A percentile compares a stretch with the other conserved stretches of the same genome.
Evolutionary conservation across 495 filamentous ascomycete genomes (phyloP).

Genomic region (Thermochaetoides thermophila): DNA sequence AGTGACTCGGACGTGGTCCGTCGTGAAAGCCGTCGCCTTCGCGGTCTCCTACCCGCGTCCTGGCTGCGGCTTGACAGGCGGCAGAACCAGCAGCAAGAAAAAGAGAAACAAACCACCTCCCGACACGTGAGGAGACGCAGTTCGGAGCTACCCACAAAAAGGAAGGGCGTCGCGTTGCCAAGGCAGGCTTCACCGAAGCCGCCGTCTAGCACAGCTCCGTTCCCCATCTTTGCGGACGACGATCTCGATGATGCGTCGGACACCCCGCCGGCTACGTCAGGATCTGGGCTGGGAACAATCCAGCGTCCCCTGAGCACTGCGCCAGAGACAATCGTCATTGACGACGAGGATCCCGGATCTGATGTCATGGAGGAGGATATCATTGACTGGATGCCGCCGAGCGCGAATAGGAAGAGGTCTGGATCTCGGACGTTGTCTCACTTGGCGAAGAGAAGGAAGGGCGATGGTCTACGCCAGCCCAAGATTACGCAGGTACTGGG

Average conservation of each 20-base stretch:
- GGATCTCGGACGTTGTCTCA: no score
- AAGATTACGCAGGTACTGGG: constrained; percentile 30
- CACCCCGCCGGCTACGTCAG: no score
- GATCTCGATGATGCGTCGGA: no score
- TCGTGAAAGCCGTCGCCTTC: constrained; percentile 39
- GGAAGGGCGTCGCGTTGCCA: constrained; percentile 42
- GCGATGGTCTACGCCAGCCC: constrained; percentile 23
- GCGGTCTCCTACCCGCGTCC: constrained; percentile 81
- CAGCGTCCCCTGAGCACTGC: no score
- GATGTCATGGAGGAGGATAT: constrained; percentile 37
- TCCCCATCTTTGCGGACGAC: background rate
- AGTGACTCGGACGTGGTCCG: constrained; percentile 32
- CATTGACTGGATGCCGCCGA: constrained; percentile 35
- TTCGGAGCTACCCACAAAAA: constrained; percentile 22
- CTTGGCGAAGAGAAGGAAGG: constrained; percentile 14
- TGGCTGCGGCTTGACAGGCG: constrained; percentile 63
- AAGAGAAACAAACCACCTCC: constrained; percentile 12
- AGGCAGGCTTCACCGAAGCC: constrained; percentile 15
- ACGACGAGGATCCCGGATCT: constrained; percentile 20
- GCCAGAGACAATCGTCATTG: constrained; percentile 3
- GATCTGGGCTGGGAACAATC: no score
- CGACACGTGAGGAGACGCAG: constrained; percentile 26
- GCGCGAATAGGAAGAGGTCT: constrained; percentile 15
- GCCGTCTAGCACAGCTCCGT: constrained; percentile 2
- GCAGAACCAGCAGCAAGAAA: no score